phyloP scores from a whole-genome alignment of 345 rosid genomes.

The Lepidium sativum region DNA sequence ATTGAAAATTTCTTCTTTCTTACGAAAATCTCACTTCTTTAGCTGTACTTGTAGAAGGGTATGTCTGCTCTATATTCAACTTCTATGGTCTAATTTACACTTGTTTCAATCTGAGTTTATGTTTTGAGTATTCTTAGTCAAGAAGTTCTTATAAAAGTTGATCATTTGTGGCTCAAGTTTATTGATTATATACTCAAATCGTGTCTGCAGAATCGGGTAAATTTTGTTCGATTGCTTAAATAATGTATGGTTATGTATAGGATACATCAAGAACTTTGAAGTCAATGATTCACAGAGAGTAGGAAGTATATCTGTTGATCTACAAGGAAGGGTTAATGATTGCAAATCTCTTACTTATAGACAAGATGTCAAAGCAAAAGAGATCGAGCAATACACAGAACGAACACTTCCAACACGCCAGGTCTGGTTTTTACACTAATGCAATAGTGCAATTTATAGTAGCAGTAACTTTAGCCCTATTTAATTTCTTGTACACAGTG shows the following conservation, averaged over 20 bases:
- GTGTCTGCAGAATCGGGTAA: background rate
- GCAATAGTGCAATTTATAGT: background rate
- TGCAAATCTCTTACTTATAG: conserved; percentile 77
- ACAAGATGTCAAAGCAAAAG: conserved; percentile 78
- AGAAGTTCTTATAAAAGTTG: too few relatives aligned
- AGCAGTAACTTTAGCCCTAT: background rate
- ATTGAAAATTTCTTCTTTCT: background rate
- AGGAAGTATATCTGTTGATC: conserved; percentile 75
- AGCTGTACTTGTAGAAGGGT: too few relatives aligned
- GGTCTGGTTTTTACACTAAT: conserved; percentile 29
- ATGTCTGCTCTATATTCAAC: background rate
- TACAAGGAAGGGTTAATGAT: conserved; percentile 83
- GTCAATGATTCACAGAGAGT: conserved; percentile 81
- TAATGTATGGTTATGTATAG: conserved; percentile 22
- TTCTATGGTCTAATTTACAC: background rate
- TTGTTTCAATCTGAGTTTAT: background rate
- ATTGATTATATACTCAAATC: background rate
- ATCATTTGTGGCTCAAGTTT: background rate
- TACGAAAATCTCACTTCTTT: background rate
- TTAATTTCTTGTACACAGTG: conserved; percentile 40
- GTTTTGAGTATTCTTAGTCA: background rate
- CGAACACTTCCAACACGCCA: conserved; percentile 77
- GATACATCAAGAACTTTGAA: conserved; percentile 63
- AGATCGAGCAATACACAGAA: conserved; percentile 52
- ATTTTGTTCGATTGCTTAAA: background rate